Percentiles rank a stretch among this genome's conserved stretches.
These are phyloP conservation scores for Starmerella stigmatis DNA, from an alignment of 805 yeast species.

Conservation along the genomic window DNA sequence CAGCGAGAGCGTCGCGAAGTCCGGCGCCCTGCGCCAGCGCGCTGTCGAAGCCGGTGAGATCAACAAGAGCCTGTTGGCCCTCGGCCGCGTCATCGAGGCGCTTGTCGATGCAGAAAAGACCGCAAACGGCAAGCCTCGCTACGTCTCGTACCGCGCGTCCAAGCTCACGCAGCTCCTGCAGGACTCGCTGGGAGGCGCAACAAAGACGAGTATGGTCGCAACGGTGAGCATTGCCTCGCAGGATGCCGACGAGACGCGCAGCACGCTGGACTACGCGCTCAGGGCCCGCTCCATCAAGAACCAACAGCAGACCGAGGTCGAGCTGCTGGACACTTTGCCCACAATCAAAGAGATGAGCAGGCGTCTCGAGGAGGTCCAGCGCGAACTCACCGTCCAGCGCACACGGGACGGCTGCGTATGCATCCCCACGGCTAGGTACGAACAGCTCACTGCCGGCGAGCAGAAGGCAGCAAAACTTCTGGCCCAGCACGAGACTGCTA, in stretches of 20 bases:
- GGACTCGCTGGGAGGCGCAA: conserved; percentile 78
- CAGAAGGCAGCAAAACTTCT: conserved; percentile 8
- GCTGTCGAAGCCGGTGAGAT: conserved; percentile 92
- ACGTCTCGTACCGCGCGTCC: conserved; percentile 80
- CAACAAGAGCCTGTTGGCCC: conserved; percentile 73
- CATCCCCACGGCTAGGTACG: conserved; percentile 42
- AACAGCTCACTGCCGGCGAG: conserved; percentile 27
- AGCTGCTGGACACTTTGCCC: conserved; percentile 46
- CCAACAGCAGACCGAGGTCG: conserved; percentile 55
- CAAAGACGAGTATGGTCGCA: conserved; percentile 78
- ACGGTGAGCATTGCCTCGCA: conserved; percentile 74
- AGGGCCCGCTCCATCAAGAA: conserved; percentile 74
- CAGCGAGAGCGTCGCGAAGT: conserved; percentile 74
- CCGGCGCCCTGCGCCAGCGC: conserved; percentile 77
- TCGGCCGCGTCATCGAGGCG: conserved; percentile 66
- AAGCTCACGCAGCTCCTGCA: conserved; percentile 68
- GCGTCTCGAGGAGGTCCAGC: conserved; percentile 46
- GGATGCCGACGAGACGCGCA: conserved; percentile 69
- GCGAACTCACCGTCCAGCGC: conserved; percentile 54
- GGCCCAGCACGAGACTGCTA: conserved; percentile 8
- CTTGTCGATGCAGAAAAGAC: conserved; percentile 8
- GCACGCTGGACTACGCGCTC: conserved; percentile 79
- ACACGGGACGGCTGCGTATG: conserved; percentile 61
- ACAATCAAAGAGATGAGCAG: conserved; percentile 43
- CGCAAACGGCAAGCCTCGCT: neutral